A percentile compares a stretch with the other conserved stretches of the same genome.
Evolutionary conservation across 352 stramenopile species (phyloP).

Genomic region (Vaucheria bursata): DNA sequence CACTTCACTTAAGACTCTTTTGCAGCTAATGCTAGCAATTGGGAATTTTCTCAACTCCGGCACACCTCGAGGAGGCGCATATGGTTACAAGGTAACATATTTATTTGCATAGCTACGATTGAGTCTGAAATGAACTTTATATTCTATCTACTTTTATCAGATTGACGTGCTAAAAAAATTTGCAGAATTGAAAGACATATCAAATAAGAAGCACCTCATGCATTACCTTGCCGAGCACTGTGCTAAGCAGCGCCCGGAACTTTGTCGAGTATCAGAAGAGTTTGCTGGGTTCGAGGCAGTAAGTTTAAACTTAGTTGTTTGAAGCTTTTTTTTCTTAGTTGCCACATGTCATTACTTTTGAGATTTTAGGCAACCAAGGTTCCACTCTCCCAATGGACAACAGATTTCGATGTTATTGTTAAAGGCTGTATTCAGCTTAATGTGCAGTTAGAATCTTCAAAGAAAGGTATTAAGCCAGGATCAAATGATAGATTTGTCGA

Average conservation of each 20-base stretch:
- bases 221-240: constrained; percentile 34
- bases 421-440: constrained; percentile 10
- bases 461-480: background rate
- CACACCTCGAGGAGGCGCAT: constrained; percentile 35
- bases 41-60: constrained; percentile 42
- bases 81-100: constrained; percentile 27
- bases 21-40: constrained; percentile 39
- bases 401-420: constrained; percentile 23
- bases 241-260: constrained; percentile 10
- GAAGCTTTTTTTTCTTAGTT: too few species aligned
- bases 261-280: constrained; percentile 33
- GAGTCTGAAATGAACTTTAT: too few species aligned
- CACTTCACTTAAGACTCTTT: constrained; percentile 20
- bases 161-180: constrained; percentile 47
- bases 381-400: constrained; percentile 34
- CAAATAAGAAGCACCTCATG: constrained; percentile 41
- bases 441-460: constrained; percentile 9
- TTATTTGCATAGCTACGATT: background rate
- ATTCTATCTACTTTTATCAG: too few species aligned
- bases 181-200: constrained; percentile 44
- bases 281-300: constrained; percentile 44
- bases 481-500: constrained; percentile 1
- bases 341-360: too few species aligned
- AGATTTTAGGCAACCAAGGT: constrained; percentile 45
- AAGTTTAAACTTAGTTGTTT: too few species aligned